Percentiles rank a stretch among this genome's conserved stretches.
Evolutionary conservation across 2,329 filamentous ascomycete genomes (phyloP).

Genomic region (Exophiala calicioides): DNA sequence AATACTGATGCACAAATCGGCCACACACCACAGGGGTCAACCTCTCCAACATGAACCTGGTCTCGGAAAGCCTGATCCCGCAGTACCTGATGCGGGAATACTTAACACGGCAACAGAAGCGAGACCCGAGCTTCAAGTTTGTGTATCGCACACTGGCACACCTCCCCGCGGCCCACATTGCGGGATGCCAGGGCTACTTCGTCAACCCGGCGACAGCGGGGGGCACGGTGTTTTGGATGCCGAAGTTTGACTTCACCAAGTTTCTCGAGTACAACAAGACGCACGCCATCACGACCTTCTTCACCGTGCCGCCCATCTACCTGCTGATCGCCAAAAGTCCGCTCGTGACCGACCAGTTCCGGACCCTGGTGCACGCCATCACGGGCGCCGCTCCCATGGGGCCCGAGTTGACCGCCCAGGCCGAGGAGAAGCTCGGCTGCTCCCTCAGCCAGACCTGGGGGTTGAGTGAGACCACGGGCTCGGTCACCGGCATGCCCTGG

Average conservation of each 20-base stretch:
- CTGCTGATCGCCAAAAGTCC: constrained; percentile 61
- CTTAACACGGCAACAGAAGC: constrained; percentile 31
- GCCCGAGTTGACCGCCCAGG: constrained; percentile 54
- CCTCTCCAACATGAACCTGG: constrained; percentile 47
- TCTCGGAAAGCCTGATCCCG: constrained; percentile 40
- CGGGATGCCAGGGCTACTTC: constrained; percentile 51
- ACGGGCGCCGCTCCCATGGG: constrained; percentile 61
- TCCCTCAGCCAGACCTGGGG: constrained; percentile 28
- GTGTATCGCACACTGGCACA: constrained; percentile 47
- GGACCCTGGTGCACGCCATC: constrained; percentile 49
- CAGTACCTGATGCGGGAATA: constrained; percentile 32
- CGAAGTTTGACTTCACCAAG: constrained; percentile 57
- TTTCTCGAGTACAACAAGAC: constrained; percentile 58
- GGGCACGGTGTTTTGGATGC: constrained; percentile 63
- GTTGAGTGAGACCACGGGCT: constrained; percentile 29
- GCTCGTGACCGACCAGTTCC: constrained; percentile 58
- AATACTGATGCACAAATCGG: no score
- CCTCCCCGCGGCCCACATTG: constrained; percentile 51
- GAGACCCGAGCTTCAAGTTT: constrained; percentile 34
- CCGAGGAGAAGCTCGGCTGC: constrained; percentile 51
- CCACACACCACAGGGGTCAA: constrained; percentile 42
- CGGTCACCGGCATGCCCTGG: constrained; percentile 28
- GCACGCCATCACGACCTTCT: constrained; percentile 56
- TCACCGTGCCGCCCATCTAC: constrained; percentile 63
- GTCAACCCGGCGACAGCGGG: constrained; percentile 51